Base-by-base conservation (phyloP, 2,329 filamentous ascomycete genomes). In the Apiospora marii region DNA sequence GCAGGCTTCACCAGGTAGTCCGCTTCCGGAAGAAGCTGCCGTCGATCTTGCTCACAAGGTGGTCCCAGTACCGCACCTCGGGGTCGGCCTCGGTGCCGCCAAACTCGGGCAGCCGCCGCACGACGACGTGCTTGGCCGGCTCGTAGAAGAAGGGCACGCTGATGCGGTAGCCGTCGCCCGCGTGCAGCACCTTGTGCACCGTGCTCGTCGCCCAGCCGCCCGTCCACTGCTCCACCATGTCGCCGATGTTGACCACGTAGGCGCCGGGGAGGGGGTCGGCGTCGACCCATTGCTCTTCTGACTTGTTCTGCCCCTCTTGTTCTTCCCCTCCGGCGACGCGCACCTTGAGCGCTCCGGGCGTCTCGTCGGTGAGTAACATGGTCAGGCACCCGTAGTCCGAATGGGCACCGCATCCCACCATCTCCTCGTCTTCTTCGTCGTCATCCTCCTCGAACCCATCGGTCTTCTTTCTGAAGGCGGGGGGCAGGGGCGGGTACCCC, bases 81-180 rank as follows among this genome's bases (percentile, higher is more conserved):
- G 68, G 30, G 37, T 70, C 68, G 30, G 34, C 68, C 10, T 22
- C 48, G 46, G 68, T 51, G 48, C 68, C 58, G 48, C 68, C 68
- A 16, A 70, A 70, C 68, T 70, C 68, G 68, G 48, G 68, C 30
- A 70, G 48, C n/a, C 68, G 68, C 30, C 68, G 46, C 19, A 70
- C 68, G 30, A 70, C 48, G 68, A 58, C 68, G 48, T 70, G 46
- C 49, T 70, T 70, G 22, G 68, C 68, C 1, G 68, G 68, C 68
- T 70, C 68, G 68, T 51, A 70, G 68, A 70, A 70, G 48, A 70
- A 70, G 48, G 68, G 68, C 48, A 70, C 49, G 68, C 68, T 70
- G 48, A 70, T 51, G n/a, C 68, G 68, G 68, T 70, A 70, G 46
- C n/a, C 46, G 22, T 43, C 27, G 34, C 68, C 68, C 4, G n/a